Evolutionary conservation across 2,329 filamentous ascomycete genomes (phyloP), one percentile per base, ranked within the genome.

Genomic region (Fusarium euwallaceae): DNA sequence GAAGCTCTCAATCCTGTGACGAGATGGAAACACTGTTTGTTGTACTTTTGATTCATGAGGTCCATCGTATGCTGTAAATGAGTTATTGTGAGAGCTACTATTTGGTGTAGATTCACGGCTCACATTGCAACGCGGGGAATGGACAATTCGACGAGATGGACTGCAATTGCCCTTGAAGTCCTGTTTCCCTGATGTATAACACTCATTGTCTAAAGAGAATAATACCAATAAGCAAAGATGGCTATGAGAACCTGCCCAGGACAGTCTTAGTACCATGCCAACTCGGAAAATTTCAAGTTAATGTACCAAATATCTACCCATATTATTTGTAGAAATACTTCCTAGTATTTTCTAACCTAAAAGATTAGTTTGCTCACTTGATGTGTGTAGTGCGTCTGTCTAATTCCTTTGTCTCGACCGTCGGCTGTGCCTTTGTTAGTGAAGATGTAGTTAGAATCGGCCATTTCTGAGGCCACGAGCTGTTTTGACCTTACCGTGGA

Each of bases 1-100:
- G 6, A 16, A 9, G 2, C 2, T 2, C 12, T 45, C 1, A 2
- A 16, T 22, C 1, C 5, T n/a, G n/a, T n/a, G n/a, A n/a, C n/a
- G n/a, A n/a, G n/a, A n/a, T n/a, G n/a, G n/a, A n/a, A n/a, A n/a
- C n/a, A n/a, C 14, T 24, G 4, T 24, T 24, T 16, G 0, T 24
- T 9, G 2, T 24, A 16, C 14, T 16, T 10, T 48, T 16, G 12
- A 48, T 45, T 24, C 20, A 4, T 24, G 20, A 45, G 41, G 20
- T 16, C 2, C 14, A 12, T 22, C 6, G 6, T 45, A 4, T 48
- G 5, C 20, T 2, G 2, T 16, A 9, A 10, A 14, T 10, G 22
- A 8, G 20, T 4, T 24, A 16, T 14, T 9, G 3, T 24, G 22
- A 22, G 12, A 10, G 7, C 20, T 14, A 12, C 10, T 17, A 17